phyloP scores from a whole-genome alignment of 345 rosid genomes.

The Salix caprea region DNA sequence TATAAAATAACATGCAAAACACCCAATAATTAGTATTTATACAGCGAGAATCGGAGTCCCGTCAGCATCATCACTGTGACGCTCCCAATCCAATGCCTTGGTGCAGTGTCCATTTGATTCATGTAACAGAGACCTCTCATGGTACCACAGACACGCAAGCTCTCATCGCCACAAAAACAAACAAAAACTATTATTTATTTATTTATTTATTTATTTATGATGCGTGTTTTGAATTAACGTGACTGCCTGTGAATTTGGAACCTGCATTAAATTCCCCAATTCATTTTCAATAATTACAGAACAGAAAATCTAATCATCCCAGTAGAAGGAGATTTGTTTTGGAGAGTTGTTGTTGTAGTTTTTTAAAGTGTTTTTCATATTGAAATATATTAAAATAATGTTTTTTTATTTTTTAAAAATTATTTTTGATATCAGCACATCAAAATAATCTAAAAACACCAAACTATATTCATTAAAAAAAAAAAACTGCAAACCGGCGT shows the following conservation, averaged over 20 bases:
- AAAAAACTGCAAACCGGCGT: no score
- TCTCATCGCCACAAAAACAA: neutral
- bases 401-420: no score
- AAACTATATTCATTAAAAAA: no score
- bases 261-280: neutral
- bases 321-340: neutral
- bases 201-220: neutral
- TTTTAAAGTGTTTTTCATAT: no score
- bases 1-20: no score
- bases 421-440: no score
- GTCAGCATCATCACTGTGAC: neutral
- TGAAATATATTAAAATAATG: no score
- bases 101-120: neutral
- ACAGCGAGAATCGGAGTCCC: neutral
- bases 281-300: neutral
- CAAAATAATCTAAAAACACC: no score
- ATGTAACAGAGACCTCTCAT: neutral
- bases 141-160: neutral
- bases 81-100: neutral
- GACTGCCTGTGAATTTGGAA: neutral
- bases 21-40: no score
- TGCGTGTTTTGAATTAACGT: neutral
- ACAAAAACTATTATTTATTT: neutral
- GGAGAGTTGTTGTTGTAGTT: no score
- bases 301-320: neutral